Conservation (phyloP, 2,329 filamentous ascomycete species). For the Fusarium caatingaense region DNA sequence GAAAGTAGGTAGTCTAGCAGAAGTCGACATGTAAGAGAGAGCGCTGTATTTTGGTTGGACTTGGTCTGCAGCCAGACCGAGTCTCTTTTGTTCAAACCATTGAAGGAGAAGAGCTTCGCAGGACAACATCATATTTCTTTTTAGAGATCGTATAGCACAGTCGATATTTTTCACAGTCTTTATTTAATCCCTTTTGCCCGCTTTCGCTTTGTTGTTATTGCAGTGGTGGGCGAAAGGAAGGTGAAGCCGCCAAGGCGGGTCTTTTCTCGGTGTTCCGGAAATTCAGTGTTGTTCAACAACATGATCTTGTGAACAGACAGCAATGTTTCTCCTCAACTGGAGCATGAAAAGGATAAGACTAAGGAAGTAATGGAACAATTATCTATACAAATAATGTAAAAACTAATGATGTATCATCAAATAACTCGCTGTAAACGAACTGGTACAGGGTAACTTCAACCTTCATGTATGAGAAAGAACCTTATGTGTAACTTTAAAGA, state of each 20-base stretch:
- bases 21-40: background rate
- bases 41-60: background rate
- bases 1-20: background rate
- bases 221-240: background rate
- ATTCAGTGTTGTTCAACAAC: background rate
- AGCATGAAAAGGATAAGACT: background rate
- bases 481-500: background rate
- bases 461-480: background rate
- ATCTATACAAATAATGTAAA: background rate
- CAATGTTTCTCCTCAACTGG: background rate
- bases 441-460: background rate
- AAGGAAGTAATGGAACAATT: background rate
- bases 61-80: background rate
- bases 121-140: fast-evolving
- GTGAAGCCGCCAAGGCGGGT: background rate
- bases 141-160: background rate
- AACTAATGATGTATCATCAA: background rate
- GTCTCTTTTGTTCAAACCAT: background rate
- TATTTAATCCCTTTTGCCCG: background rate
- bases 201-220: background rate
- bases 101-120: background rate
- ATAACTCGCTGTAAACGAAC: background rate
- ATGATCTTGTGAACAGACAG: background rate
- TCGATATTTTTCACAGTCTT: background rate
- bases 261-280: background rate